Base-by-base conservation (phyloP, 371 early-diverging fungal genomes). In the Zopfochytrium polystomum region DNA sequence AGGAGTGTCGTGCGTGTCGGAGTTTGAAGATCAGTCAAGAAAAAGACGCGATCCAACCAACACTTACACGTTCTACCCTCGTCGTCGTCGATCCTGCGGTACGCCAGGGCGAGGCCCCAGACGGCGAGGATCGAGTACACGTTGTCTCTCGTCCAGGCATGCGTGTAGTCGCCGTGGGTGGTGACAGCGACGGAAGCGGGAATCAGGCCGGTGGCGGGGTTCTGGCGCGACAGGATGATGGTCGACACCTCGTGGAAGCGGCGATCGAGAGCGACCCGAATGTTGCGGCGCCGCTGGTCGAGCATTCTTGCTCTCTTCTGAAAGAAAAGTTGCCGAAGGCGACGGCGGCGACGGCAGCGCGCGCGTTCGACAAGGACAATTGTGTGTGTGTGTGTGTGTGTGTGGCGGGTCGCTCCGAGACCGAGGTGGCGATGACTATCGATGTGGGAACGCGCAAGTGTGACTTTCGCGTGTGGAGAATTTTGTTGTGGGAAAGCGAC, bases 131-230 rank as follows among this genome's bases (percentile, higher is more conserved):
- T 92, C n/a, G 93, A 92, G 67, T 93, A 91, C 6, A 93, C 93
- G 63, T 93, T 93, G 74, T 93, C 93, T 47, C 93, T 89, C 57
- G 91, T 91, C 93, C 92, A 93, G 30, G 92, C 93, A 76, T 93
- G 92, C 1, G 87, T 80, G 62, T 93, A 91, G 72, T 93, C 88
- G 34, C 91, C 91, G 57, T 82, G 82, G 1, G 75, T 69, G 27
- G 90, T 91, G 33, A 93, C 85, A 31, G 93, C 92, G 4, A 90
- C 90, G 2, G 90, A 90, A 3, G 93, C 93, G 13, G 92, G 93
- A 47, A 93, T 89, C 76, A 78, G 60, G n/a, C 93, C 93, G 31
- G 90, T 90, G 27, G 82, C 85, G 5, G 91, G 83, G 66, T 91
- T 87, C 68, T 91, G 91, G 15, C 88, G 76, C 1, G 85, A 77